Conservation (phyloP, 2,329 filamentous ascomycete species). For the Ophiocordyceps unilateralis region DNA sequence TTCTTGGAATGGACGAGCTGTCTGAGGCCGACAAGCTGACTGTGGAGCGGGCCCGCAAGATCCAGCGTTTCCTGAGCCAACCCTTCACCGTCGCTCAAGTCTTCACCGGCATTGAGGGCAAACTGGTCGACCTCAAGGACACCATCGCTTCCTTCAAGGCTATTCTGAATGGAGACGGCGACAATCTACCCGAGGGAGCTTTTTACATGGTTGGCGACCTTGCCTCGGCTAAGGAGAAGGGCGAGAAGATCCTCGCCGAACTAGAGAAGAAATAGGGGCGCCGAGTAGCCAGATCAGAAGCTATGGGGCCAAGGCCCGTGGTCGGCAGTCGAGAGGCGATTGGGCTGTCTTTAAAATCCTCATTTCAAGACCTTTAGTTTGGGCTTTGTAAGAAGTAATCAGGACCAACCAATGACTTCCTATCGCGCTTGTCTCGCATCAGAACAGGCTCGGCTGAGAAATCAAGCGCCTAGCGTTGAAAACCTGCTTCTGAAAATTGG, state of each 20-base stretch:
- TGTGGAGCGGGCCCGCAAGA: conserved; percentile 99
- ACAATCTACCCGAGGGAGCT: conserved; percentile 82
- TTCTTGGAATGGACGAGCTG: conserved; percentile 99
- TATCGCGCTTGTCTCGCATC: background rate
- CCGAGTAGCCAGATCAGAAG: conserved; percentile 9
- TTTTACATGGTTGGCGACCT: conserved; percentile 99
- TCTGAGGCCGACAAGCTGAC: conserved; percentile 99
- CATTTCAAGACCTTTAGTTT: conserved; percentile 33
- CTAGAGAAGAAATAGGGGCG: conserved; percentile 47
- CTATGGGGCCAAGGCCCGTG: conserved; percentile 12
- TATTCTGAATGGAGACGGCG: conserved; percentile 87
- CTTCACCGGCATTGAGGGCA: conserved; percentile 88
- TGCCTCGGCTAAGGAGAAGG: conserved; percentile 83
- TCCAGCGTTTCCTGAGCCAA: conserved; percentile 99
- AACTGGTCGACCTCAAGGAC: conserved; percentile 95
- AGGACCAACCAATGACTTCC: conserved; percentile 9
- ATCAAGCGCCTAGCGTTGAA: too few species aligned
- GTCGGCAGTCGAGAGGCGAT: background rate
- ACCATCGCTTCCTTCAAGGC: conserved; percentile 96
- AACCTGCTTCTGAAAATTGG: background rate
- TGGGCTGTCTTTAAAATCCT: conserved; percentile 29
- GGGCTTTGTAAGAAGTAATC: conserved; percentile 45
- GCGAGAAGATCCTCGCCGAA: conserved; percentile 98
- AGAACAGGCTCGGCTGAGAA: background rate
- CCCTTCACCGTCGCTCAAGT: conserved; percentile 81